These are phyloP conservation scores for Beverwykella pulmonaria DNA, from an alignment of 495 filamentous ascomycete species.

Conservation along the genomic window DNA sequence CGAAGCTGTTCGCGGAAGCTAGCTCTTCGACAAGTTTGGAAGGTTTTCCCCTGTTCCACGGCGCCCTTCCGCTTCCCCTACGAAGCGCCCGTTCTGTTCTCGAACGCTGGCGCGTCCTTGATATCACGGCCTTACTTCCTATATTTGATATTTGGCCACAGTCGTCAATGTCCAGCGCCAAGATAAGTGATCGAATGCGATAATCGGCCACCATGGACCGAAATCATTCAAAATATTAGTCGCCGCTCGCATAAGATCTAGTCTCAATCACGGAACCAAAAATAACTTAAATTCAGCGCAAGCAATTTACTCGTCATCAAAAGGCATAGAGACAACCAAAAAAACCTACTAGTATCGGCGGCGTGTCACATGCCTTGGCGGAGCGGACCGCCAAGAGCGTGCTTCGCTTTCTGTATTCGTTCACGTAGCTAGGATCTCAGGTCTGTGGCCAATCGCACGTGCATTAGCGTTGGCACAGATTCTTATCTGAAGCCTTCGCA, in stretches of 20 bases:
- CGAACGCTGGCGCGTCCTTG: not conserved
- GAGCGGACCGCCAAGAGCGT: not conserved
- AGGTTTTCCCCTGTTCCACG: not conserved
- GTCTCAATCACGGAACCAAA: not conserved
- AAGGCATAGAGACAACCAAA: not conserved
- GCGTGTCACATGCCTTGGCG: not conserved
- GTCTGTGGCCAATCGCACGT: conserved; percentile 7
- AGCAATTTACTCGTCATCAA: not conserved
- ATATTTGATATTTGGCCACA: not conserved
- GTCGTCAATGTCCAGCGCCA: not conserved
- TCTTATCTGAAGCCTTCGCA: conserved; percentile 21
- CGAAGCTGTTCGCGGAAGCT: not conserved
- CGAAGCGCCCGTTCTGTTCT: not conserved
- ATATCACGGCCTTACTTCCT: not conserved
- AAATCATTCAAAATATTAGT: not conserved
- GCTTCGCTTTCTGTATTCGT: not conserved
- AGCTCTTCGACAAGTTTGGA: not conserved
- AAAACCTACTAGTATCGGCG: not conserved
- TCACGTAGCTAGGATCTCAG: not conserved
- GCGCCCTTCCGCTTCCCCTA: not conserved
- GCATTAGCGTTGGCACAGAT: not conserved
- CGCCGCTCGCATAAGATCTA: too few species aligned
- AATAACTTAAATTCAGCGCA: not conserved
- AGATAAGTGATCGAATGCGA: not conserved
- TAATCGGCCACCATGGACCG: not conserved